These are phyloP conservation scores for Candida sojae DNA, from an alignment of 1,139 yeast species.

Conservation along the genomic window DNA sequence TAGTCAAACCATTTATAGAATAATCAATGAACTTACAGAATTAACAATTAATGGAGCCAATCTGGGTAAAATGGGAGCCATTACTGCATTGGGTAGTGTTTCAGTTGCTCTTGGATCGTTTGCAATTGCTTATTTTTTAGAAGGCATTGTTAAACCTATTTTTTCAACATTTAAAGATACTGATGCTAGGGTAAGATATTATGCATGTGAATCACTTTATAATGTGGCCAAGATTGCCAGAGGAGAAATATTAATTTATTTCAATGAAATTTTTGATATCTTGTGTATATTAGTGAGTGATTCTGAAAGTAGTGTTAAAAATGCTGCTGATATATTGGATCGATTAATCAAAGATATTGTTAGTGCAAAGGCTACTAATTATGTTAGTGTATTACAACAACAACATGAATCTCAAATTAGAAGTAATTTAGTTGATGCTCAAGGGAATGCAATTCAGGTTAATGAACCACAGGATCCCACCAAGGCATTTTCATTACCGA, in stretches of 20 bases:
- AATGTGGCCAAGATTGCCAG: conserved; percentile 96
- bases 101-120: conserved; percentile 51
- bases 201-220: conserved; percentile 95
- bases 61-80: conserved; percentile 52
- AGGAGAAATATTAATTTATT: conserved; percentile 88
- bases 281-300: conserved; percentile 90
- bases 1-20: conserved; percentile 60
- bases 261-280: conserved; percentile 93
- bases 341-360: conserved; percentile 91
- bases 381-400: conserved; percentile 75
- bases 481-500: conserved; percentile 81
- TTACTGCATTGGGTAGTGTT: conserved; percentile 52
- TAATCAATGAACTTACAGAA: conserved; percentile 45
- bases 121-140: conserved; percentile 64
- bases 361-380: conserved; percentile 90
- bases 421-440: conserved; percentile 49
- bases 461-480: conserved; percentile 63
- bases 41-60: conserved; percentile 44
- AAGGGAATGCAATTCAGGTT: conserved; percentile 59
- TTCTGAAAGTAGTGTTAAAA: conserved; percentile 86
- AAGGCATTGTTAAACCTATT: conserved; percentile 89
- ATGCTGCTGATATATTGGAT: conserved; percentile 94
- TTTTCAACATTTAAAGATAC: conserved; percentile 96
- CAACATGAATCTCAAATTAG: conserved; percentile 46
- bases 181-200: conserved; percentile 93